Base-by-base conservation (phyloP, 192 early-diverging fungal species). In the Coemansia sp. region DNA sequence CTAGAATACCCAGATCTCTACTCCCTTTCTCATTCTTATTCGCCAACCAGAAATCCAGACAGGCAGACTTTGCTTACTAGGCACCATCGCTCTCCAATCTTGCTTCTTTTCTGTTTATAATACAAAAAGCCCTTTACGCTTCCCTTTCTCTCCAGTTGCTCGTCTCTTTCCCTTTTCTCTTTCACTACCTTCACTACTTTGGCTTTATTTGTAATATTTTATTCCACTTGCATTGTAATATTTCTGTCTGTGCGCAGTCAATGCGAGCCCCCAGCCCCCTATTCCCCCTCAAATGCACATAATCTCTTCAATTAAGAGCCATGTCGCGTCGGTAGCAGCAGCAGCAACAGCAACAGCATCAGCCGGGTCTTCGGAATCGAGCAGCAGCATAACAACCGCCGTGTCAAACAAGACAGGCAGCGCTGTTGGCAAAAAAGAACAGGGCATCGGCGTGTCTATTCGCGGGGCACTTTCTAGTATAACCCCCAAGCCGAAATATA, bases 221-320 rank as follows among this genome's bases (percentile, higher is more conserved):
- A 1, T 52, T 52, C 22, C 13, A 9, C 22, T 52, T 25, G 45
- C 49, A 52, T 52, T 52, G 49, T 52, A 14, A 9, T 10, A 9
- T 52, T 52, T 22, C 10, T 25, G 49, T 52, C 49, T 52, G 49
- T 25, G 49, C 20, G 49, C 49, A 52, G 49, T 52, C 49, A 52
- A 52, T 52, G 49, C 49, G 49, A 52, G 22, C 49, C 49, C 49
- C 22, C 22, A 52, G 22, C 22, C 19, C 23, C 19, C 13, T 20
- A 9, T 52, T 34, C 33, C 17, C 17, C 55, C 55, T 25, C 55
- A 57, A 13, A 73, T 73, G 71, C 59, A 67, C 55, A 62, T 73
- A 32, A 55, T 73, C 20, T 73, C 71, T 13, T 53, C 71, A 20
- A 67, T 73, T 29, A 73, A 73, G 61, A 60, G 66, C 50, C 71